A percentile compares a stretch with the other conserved stretches of the same genome.
phyloP scores from a whole-genome alignment of 306 rosid species.

The Ceratonia siliqua region DNA sequence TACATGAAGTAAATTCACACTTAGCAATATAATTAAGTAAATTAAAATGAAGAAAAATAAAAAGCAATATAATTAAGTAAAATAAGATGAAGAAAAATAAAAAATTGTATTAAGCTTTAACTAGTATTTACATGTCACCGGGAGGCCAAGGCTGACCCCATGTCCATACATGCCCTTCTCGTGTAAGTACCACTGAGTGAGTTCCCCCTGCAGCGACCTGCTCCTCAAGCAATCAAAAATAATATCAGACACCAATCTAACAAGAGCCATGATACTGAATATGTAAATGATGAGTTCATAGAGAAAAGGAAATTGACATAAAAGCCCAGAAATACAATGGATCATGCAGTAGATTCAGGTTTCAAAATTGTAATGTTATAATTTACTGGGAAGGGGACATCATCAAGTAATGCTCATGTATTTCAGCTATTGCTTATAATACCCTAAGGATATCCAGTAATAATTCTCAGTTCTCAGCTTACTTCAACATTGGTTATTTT shows the following conservation, averaged over 20 bases:
- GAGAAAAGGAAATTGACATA: constrained; percentile 4
- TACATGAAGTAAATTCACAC: not conserved
- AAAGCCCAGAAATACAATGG: not conserved
- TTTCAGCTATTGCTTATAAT: not conserved
- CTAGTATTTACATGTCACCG: constrained; percentile 79
- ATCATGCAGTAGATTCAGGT: not conserved
- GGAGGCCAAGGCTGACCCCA: constrained; percentile 99
- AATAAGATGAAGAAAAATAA: not conserved
- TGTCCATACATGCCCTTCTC: constrained; percentile 95
- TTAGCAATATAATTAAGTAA: not conserved
- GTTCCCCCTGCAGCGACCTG: constrained; percentile 99
- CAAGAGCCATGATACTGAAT: constrained; percentile 2
- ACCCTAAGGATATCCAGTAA: not conserved
- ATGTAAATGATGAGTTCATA: not conserved
- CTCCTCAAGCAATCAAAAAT: constrained; percentile 20
- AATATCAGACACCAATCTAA: constrained; percentile 6
- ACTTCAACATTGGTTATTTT: not conserved
- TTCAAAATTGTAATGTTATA: not conserved
- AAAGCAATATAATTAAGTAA: not conserved
- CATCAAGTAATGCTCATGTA: not conserved
- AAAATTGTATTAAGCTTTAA: constrained; percentile 18
- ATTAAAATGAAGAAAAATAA: not conserved
- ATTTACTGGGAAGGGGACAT: not conserved
- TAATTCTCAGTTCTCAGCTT: not conserved
- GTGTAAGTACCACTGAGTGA: constrained; percentile 96